Percentiles rank a stretch among this genome's conserved stretches.
Evolutionary conservation across 1,284 basidiomycete species (phyloP).

Genomic region (Abortiporus biennis): DNA sequence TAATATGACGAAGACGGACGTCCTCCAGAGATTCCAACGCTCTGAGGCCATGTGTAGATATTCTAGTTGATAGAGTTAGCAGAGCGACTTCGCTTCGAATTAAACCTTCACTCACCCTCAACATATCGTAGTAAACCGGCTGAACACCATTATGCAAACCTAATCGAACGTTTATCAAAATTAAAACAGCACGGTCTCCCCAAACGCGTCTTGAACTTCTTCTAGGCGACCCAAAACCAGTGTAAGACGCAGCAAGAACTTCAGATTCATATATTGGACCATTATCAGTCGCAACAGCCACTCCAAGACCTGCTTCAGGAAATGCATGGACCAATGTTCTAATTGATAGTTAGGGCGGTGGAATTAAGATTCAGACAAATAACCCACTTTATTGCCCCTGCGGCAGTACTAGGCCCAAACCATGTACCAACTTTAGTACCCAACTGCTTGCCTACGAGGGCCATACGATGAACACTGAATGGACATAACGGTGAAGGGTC

Average conservation of each 20-base stretch:
- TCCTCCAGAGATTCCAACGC: constrained; percentile 93
- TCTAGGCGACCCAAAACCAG: constrained; percentile 29
- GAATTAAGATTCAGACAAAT: constrained; percentile 1
- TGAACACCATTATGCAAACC: constrained; percentile 94
- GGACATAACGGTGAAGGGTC: constrained; percentile 85
- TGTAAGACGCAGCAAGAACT: constrained; percentile 76
- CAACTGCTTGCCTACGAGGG: constrained; percentile 88
- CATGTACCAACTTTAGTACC: constrained; percentile 96
- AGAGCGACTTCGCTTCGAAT: too few species aligned
- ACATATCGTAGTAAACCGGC: constrained; percentile 89
- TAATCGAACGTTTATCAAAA: constrained; percentile 83
- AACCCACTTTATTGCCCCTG: constrained; percentile 85
- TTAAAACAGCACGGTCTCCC: constrained; percentile 82
- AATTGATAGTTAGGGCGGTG: constrained; percentile 6
- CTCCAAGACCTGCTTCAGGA: constrained; percentile 76
- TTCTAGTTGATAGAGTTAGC: constrained; percentile 39
- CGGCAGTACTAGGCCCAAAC: constrained; percentile 97
- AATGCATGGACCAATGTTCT: constrained; percentile 78
- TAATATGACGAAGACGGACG: constrained; percentile 95
- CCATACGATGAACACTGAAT: constrained; percentile 96
- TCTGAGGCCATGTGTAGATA: constrained; percentile 91
- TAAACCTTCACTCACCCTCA: constrained; percentile 64
- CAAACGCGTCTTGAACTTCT: constrained; percentile 40
- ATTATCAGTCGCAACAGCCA: constrained; percentile 80
- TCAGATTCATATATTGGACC: constrained; percentile 78